A percentile compares a stretch with the other conserved stretches of the same genome.
Conservation (phyloP, 768 basidiomycete genomes). For the Russula earlei region DNA sequence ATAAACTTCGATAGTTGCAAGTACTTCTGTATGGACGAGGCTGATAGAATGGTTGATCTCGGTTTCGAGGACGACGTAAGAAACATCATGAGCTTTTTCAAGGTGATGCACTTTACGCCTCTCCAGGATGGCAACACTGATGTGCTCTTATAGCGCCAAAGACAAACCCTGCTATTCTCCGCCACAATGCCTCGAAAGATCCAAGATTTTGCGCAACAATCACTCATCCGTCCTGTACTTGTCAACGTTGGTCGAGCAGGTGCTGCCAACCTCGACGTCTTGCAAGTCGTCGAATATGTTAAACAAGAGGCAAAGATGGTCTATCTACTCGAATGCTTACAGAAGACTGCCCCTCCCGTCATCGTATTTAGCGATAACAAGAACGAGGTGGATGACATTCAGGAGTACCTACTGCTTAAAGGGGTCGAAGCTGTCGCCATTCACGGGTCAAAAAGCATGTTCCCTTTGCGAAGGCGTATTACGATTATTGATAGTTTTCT, state of each 20-base stretch:
- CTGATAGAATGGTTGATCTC: conserved; percentile 97
- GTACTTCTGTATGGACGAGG: conserved; percentile 97
- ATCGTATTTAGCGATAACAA: conserved; percentile 99
- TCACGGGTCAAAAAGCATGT: conserved; percentile 91
- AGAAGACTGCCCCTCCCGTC: conserved; percentile 96
- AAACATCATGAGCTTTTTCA: conserved; percentile 99
- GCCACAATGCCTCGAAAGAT: conserved; percentile 99
- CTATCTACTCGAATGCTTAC: conserved; percentile 91
- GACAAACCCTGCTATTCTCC: conserved; percentile 94
- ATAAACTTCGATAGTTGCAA: conserved; percentile 93
- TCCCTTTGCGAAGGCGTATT: not conserved
- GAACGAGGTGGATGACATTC: conserved; percentile 99
- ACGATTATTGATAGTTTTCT: not conserved
- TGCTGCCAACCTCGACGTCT: conserved; percentile 92
- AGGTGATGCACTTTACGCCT: conserved; percentile 36
- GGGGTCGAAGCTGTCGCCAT: conserved; percentile 98
- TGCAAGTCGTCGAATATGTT: conserved; percentile 96
- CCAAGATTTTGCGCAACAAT: conserved; percentile 96
- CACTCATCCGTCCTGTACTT: conserved; percentile 86
- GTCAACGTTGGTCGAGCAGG: conserved; percentile 98
- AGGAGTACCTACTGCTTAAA: conserved; percentile 93
- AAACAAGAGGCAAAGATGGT: conserved; percentile 99
- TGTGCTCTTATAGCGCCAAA: conserved; percentile 55
- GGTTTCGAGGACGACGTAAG: conserved; percentile 99
- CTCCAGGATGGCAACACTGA: not conserved